phyloP scores from a whole-genome alignment of 257 asterid genomes.

The Solanum ossicruentum region DNA sequence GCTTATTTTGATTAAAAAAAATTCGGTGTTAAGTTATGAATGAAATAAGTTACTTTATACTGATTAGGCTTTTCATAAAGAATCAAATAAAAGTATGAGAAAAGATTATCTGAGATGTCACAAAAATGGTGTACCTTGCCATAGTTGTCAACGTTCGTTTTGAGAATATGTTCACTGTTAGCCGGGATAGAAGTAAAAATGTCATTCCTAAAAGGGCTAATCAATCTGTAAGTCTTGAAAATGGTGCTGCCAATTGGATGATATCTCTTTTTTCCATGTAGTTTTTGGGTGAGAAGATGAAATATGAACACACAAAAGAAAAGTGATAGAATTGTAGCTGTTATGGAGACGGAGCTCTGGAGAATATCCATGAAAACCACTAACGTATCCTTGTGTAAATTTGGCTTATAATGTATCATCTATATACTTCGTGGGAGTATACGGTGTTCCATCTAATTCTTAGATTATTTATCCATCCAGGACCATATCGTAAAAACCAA shows the following conservation, averaged over 20 bases:
- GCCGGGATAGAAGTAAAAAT: slow-evolving; percentile 50
- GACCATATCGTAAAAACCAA: background rate
- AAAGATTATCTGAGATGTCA: background rate
- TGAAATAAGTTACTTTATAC: background rate
- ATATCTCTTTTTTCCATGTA: slow-evolving; percentile 16
- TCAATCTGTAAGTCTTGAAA: slow-evolving; percentile 48
- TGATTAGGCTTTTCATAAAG: background rate
- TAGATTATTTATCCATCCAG: background rate
- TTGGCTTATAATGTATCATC: no score
- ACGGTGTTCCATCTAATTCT: background rate
- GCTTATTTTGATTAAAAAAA: no score
- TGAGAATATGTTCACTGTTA: slow-evolving; percentile 51
- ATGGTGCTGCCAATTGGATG: slow-evolving; percentile 60
- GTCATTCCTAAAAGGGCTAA: slow-evolving; percentile 35
- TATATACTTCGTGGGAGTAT: background rate
- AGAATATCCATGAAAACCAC: background rate
- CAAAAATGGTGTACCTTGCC: slow-evolving; percentile 34
- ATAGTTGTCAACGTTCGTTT: slow-evolving; percentile 42
- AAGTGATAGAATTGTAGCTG: slow-evolving; percentile 6
- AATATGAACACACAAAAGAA: background rate
- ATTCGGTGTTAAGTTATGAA: background rate
- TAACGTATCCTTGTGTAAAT: background rate
- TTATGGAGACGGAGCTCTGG: background rate
- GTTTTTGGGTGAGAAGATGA: background rate
- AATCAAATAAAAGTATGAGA: no score